These are phyloP conservation scores for Leucoagaricus sp. DNA, from an alignment of 1,284 basidiomycete species.

Conservation along the genomic window DNA sequence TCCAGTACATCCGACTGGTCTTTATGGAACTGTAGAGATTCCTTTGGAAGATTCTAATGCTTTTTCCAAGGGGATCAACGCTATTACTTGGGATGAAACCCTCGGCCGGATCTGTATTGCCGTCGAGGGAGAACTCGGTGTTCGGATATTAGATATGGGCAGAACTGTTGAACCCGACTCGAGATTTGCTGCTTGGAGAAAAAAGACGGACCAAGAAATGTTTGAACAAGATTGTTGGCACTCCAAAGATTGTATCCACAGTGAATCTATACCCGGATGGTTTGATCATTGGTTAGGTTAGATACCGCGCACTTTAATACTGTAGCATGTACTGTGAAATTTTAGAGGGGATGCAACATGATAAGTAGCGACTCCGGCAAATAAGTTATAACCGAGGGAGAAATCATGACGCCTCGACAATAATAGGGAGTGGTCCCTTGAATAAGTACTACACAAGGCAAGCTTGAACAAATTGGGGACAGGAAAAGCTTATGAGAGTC, in stretches of 20 bases:
- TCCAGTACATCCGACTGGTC: constrained; percentile 7
- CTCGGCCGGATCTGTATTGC: constrained; percentile 44
- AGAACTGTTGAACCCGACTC: constrained; percentile 26
- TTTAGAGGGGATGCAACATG: not conserved
- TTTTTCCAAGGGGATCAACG: constrained; percentile 26
- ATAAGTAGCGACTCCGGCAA: not conserved
- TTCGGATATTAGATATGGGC: constrained; percentile 41
- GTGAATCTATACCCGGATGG: constrained; percentile 2
- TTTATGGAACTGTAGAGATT: constrained; percentile 18
- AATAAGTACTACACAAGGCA: constrained; percentile 1
- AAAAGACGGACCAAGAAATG: constrained; percentile 12
- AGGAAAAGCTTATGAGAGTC: not conserved
- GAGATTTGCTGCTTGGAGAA: constrained; percentile 28
- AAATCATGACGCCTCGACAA: not conserved
- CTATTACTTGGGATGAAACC: constrained; percentile 47
- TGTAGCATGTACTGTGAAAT: not conserved
- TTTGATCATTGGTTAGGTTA: not conserved
- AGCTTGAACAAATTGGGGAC: not conserved
- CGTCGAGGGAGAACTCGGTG: constrained; percentile 28
- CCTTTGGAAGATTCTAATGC: constrained; percentile 21
- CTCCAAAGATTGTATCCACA: constrained; percentile 10
- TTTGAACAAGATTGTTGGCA: constrained; percentile 5
- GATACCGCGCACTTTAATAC: not conserved
- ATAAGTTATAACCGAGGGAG: not conserved
- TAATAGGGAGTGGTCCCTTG: not conserved